phyloP scores from a whole-genome alignment of 177 flowering plant genomes.

The Tripterygium wilfordii region DNA sequence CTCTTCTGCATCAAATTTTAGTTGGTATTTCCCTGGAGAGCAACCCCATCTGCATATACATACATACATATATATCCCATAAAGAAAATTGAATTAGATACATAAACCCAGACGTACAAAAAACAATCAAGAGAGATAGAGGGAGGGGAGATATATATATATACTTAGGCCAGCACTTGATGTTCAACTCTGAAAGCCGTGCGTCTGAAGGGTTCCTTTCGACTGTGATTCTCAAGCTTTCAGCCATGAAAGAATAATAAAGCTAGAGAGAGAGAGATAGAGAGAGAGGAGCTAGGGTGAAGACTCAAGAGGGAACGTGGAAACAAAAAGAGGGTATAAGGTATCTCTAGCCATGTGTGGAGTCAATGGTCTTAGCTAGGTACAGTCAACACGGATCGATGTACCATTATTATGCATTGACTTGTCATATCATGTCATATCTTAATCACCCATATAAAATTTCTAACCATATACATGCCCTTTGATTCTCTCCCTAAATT shows the following conservation, averaged over 20 bases:
- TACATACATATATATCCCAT: background rate
- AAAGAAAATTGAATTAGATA: background rate
- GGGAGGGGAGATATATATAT: too few relatives aligned
- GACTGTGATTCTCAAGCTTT: conserved; percentile 31
- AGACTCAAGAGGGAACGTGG: background rate
- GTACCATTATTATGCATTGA: background rate
- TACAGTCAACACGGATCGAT: too few relatives aligned
- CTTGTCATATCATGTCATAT: conserved; percentile 8
- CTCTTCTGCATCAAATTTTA: conserved; percentile 58
- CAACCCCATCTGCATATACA: conserved; percentile 50
- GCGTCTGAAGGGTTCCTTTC: conserved; percentile 47
- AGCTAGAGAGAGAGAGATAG: background rate
- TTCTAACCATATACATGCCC: too few relatives aligned
- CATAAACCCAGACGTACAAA: background rate
- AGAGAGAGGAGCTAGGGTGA: background rate
- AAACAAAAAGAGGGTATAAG: background rate
- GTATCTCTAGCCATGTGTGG: too few relatives aligned
- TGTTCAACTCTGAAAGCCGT: conserved; percentile 34
- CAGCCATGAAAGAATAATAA: background rate
- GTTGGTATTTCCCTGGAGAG: conserved; percentile 50
- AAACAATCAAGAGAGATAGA: conserved; percentile 11
- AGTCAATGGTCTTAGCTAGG: too few relatives aligned
- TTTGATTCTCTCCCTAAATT: too few relatives aligned
- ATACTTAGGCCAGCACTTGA: conserved; percentile 69
- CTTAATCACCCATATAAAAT: too few relatives aligned